These are phyloP conservation scores for Neonectria punicea DNA, from an alignment of 2,329 filamentous ascomycete species.

Conservation along the genomic window DNA sequence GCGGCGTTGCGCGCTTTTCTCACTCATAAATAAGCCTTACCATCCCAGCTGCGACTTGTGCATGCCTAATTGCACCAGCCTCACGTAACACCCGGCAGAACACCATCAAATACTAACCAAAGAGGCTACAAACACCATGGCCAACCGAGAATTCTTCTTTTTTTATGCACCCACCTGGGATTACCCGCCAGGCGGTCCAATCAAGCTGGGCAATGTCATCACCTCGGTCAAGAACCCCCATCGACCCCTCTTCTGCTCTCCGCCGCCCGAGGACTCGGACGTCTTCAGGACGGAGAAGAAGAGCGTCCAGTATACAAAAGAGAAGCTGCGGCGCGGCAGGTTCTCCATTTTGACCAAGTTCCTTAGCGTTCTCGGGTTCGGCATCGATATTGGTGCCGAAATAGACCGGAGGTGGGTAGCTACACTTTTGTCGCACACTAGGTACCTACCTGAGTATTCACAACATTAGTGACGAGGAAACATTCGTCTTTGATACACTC, in stretches of 20 bases:
- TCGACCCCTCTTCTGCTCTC: slow-evolving; percentile 8
- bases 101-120: no score
- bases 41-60: no score
- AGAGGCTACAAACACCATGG: slow-evolving; percentile 4
- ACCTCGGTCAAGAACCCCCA: slow-evolving; percentile 27
- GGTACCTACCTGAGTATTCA: no score
- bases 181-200: slow-evolving; percentile 11
- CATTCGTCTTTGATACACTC: slow-evolving; percentile 9
- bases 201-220: slow-evolving; percentile 28
- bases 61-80: no score
- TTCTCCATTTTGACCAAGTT: slow-evolving; percentile 24
- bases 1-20: no score
- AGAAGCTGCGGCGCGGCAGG: slow-evolving; percentile 14
- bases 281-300: slow-evolving; percentile 14
- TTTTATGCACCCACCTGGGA: slow-evolving; percentile 24
- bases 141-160: slow-evolving; percentile 14
- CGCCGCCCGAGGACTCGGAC: neutral
- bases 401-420: slow-evolving; percentile 10
- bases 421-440: no score
- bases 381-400: slow-evolving; percentile 17
- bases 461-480: slow-evolving; percentile 10
- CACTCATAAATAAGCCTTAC: no score
- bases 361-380: slow-evolving; percentile 10
- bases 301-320: slow-evolving; percentile 13
- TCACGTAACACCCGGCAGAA: no score